These are phyloP conservation scores for Cordyceps farinosa DNA, from an alignment of 2,329 filamentous ascomycete genomes.

Conservation along the genomic window DNA sequence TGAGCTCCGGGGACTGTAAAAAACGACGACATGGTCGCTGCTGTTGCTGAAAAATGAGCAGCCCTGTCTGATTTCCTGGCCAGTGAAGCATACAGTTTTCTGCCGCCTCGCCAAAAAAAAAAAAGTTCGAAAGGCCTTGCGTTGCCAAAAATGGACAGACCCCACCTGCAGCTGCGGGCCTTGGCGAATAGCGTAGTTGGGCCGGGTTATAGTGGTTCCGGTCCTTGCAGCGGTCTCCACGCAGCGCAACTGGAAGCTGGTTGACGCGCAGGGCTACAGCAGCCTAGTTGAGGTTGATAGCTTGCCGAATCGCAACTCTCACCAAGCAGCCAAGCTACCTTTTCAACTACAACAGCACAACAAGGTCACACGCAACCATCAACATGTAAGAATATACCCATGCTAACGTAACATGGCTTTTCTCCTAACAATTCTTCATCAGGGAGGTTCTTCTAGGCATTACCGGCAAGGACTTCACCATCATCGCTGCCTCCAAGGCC, in stretches of 20 bases:
- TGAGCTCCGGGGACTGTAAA: constrained; percentile 85
- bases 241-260: neutral
- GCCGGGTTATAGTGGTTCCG: constrained; percentile 32
- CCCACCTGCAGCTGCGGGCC: constrained; percentile 12
- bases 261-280: constrained; percentile 23
- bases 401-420: neutral
- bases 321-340: constrained; percentile 20
- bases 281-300: constrained; percentile 19
- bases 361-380: constrained; percentile 10
- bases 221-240: constrained; percentile 9
- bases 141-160: constrained; percentile 22
- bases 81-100: constrained; percentile 27
- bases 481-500: constrained; percentile 96
- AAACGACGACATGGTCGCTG: constrained; percentile 78
- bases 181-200: constrained; percentile 25
- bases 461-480: constrained; percentile 98
- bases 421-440: neutral
- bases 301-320: constrained; percentile 16
- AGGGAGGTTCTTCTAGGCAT: constrained; percentile 99
- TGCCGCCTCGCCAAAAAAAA: constrained; percentile 31
- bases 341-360: constrained; percentile 5
- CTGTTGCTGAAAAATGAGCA: constrained; percentile 8
- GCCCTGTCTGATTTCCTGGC: constrained; percentile 25
- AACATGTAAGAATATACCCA: constrained; percentile 9
- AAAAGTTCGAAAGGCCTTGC: constrained; percentile 34